Conservation (phyloP, 306 rosid species). For the Rosa rugosa region DNA sequence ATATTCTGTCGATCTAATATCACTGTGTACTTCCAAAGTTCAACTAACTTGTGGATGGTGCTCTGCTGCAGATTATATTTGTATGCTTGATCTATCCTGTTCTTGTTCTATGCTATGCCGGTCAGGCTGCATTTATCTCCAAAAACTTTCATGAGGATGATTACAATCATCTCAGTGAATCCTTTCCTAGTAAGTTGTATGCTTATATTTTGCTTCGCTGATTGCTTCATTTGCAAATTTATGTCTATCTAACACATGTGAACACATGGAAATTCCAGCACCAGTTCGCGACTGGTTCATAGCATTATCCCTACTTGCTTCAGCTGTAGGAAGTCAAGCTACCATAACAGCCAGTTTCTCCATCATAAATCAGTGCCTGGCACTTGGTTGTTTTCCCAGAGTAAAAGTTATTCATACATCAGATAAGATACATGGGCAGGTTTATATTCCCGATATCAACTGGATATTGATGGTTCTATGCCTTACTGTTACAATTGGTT, state of each 20-base stretch:
- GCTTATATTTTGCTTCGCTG: slow-evolving; percentile 6
- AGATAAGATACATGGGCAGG: slow-evolving; percentile 64
- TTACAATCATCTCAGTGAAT: slow-evolving; percentile 60
- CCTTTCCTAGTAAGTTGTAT: slow-evolving; percentile 60
- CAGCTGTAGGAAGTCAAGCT: slow-evolving; percentile 93
- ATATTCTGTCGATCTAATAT: slow-evolving; percentile 9
- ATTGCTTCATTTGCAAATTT: slow-evolving; percentile 4
- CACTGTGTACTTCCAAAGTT: not conserved
- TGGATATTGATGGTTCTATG: slow-evolving; percentile 86
- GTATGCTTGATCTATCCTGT: slow-evolving; percentile 77
- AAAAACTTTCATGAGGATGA: slow-evolving; percentile 35
- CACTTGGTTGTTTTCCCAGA: slow-evolving; percentile 87
- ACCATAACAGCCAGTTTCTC: slow-evolving; percentile 86
- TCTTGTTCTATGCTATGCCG: slow-evolving; percentile 70
- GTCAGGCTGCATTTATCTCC: slow-evolving; percentile 80
- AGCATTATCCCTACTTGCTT: slow-evolving; percentile 57
- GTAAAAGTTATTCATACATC: slow-evolving; percentile 94
- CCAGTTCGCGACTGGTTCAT: slow-evolving; percentile 43
- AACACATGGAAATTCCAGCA: slow-evolving; percentile 39
- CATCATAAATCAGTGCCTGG: slow-evolving; percentile 74
- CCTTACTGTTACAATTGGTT: slow-evolving; percentile 64
- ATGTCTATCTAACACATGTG: slow-evolving; percentile 23
- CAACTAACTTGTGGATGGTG: slow-evolving; percentile 29
- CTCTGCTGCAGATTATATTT: slow-evolving; percentile 58
- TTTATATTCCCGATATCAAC: slow-evolving; percentile 87